These are phyloP conservation scores for Cymbidium sinense DNA, from an alignment of 106 monocot species.

Conservation along the genomic window DNA sequence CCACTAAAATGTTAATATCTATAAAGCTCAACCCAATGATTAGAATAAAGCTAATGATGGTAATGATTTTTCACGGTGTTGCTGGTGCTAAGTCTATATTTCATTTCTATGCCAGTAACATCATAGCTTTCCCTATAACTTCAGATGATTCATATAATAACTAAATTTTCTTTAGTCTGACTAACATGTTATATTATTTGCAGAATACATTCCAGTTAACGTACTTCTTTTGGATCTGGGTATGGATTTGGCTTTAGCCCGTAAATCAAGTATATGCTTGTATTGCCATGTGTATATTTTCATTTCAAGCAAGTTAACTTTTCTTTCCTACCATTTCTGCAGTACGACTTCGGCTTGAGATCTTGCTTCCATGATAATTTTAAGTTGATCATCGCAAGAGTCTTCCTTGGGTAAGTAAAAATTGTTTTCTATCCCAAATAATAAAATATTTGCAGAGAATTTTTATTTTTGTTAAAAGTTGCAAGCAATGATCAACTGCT, in stretches of 20 bases:
- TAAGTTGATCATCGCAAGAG: constrained; percentile 33
- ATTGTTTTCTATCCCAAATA: background rate
- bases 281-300: background rate
- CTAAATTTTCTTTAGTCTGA: background rate
- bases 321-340: constrained; percentile 1
- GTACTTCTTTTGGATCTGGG: constrained; percentile 90
- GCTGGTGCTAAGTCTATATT: too few relatives aligned
- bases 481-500: too few relatives aligned
- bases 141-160: background rate
- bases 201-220: constrained; percentile 91
- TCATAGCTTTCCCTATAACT: background rate
- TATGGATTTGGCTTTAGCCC: constrained; percentile 16
- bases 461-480: too few relatives aligned
- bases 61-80: too few relatives aligned
- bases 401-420: constrained; percentile 57
- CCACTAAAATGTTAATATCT: too few relatives aligned
- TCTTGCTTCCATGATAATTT: constrained; percentile 77
- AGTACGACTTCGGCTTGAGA: constrained; percentile 80
- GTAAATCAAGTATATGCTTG: background rate
- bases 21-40: too few relatives aligned
- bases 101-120: too few relatives aligned
- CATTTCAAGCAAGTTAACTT: background rate
- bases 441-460: background rate
- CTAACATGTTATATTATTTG: constrained; percentile 15
- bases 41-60: too few relatives aligned